A percentile compares a stretch with the other conserved stretches of the same genome.
These are phyloP conservation scores for Panellus pusillus DNA, from an alignment of 768 basidiomycete genomes.

Conservation along the genomic window DNA sequence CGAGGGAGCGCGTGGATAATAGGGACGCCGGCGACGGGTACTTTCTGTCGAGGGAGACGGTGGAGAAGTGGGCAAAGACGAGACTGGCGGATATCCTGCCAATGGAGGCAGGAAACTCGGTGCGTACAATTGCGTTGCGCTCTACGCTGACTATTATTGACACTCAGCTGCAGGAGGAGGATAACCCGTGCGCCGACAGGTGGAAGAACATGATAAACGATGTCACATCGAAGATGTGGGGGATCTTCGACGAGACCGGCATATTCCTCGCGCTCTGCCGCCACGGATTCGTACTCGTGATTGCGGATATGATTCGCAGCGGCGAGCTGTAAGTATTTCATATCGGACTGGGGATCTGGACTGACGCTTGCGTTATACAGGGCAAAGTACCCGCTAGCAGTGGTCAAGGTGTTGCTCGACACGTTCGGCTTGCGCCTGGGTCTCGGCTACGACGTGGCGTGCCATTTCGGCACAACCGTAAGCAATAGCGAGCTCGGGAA, in stretches of 20 bases:
- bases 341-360: too few relatives aligned
- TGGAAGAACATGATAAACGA: constrained; percentile 24
- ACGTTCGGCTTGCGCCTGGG: not conserved
- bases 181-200: not conserved
- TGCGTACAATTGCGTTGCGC: too few relatives aligned
- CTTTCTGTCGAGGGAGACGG: not conserved
- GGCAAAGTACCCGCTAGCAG: not conserved
- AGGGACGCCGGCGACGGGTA: not conserved
- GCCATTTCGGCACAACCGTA: not conserved
- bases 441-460: not conserved
- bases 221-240: not conserved
- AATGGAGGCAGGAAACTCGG: not conserved
- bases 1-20: too few relatives aligned
- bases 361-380: not conserved
- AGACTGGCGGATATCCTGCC: not conserved
- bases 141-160: too few relatives aligned
- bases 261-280: constrained; percentile 35
- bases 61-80: not conserved
- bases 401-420: not conserved
- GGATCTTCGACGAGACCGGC: too few relatives aligned
- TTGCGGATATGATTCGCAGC: constrained; percentile 34
- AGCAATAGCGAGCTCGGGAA: too few relatives aligned
- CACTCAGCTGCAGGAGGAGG: too few relatives aligned
- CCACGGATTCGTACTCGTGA: constrained; percentile 31
- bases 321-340: constrained; percentile 37